These are phyloP conservation scores for Acacia confusa DNA, from an alignment of 306 rosid species.

Conservation along the genomic window DNA sequence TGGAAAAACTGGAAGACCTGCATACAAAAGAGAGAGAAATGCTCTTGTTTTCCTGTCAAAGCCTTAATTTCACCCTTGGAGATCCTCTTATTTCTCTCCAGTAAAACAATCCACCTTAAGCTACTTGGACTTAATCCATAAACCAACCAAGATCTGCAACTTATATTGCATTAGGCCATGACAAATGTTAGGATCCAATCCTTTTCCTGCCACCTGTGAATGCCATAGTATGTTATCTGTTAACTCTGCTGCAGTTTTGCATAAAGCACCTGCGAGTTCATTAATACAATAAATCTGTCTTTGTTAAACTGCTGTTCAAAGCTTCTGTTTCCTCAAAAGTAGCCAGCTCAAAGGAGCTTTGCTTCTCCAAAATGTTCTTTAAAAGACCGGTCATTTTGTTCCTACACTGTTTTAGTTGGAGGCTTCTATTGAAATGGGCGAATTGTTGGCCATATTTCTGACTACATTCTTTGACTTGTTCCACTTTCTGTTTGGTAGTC, in stretches of 20 bases:
- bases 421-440: conserved; percentile 17
- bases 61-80: conserved; percentile 6
- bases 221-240: conserved; percentile 8
- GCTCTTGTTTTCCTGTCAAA: conserved; percentile 1
- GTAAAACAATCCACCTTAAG: not conserved
- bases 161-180: conserved; percentile 13
- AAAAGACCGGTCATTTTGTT: not conserved
- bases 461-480: conserved; percentile 14
- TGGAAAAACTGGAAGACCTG: not conserved
- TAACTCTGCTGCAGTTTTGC: not conserved
- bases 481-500: conserved; percentile 56
- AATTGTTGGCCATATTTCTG: conserved; percentile 17
- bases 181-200: conserved; percentile 4
- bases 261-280: not conserved
- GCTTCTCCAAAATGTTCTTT: conserved; percentile 15
- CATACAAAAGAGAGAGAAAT: not conserved
- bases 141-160: not conserved
- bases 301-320: not conserved
- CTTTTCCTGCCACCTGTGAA: conserved; percentile 11
- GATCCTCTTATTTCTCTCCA: conserved; percentile 12
- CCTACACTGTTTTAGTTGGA: not conserved
- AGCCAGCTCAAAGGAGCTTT: not conserved
- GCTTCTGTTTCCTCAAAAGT: not conserved
- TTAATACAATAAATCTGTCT: not conserved
- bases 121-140: conserved; percentile 11